Percentiles rank a stretch among this genome's conserved stretches.
phyloP scores from a whole-genome alignment of 331 rosid species.

The Quercus phellos region DNA sequence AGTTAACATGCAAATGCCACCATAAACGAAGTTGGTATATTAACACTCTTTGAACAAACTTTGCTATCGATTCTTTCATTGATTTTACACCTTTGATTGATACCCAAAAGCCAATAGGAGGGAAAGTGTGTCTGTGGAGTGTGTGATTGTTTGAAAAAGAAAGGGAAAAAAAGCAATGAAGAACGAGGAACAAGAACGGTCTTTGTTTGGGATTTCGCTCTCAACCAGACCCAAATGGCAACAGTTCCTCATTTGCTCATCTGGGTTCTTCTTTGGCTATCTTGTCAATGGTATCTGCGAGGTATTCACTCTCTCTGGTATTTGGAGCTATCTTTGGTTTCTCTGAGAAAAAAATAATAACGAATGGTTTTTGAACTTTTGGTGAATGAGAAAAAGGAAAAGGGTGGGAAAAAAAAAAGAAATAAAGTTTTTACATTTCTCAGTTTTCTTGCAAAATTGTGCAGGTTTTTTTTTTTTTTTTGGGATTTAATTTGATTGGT shows the following conservation, averaged over 20 bases:
- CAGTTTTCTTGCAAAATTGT: background rate
- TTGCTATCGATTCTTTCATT: slow-evolving; percentile 2
- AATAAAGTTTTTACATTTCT: background rate
- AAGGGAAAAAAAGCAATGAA: slow-evolving; percentile 38
- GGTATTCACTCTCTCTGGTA: slow-evolving; percentile 38
- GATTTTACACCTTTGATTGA: slow-evolving; percentile 16
- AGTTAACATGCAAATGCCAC: slow-evolving; percentile 48
- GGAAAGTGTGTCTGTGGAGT: background rate
- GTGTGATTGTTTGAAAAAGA: background rate
- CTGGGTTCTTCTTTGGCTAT: slow-evolving; percentile 96
- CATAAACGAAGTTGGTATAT: background rate
- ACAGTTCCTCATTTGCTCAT: slow-evolving; percentile 86
- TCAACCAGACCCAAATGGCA: slow-evolving; percentile 82
- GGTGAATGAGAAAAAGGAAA: background rate
- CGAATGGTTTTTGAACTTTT: slow-evolving; percentile 12
- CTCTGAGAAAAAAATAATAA: background rate
- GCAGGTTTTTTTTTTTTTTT: no score
- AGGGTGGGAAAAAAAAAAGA: background rate
- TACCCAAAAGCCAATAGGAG: background rate
- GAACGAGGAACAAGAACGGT: slow-evolving; percentile 71
- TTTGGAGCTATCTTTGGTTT: slow-evolving; percentile 16
- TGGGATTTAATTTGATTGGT: no score
- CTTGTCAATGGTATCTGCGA: slow-evolving; percentile 92
- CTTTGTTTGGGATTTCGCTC: slow-evolving; percentile 87
- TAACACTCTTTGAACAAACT: slow-evolving; percentile 15